Conservation (phyloP, 2,329 filamentous ascomycete genomes). For the Teratosphaeria epicoccoides region DNA sequence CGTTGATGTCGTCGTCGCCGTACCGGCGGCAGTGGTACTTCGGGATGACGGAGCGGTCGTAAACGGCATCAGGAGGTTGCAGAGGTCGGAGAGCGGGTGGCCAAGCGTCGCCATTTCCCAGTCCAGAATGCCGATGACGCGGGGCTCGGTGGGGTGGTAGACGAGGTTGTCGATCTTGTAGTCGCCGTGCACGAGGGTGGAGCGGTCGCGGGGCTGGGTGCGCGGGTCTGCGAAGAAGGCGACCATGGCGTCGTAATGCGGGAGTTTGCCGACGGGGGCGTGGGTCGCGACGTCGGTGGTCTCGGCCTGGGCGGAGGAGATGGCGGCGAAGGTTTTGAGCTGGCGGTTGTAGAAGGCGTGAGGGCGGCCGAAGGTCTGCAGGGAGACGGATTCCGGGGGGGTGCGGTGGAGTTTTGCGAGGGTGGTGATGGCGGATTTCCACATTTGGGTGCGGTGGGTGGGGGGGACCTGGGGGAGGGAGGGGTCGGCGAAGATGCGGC, state of each 20-base stretch:
- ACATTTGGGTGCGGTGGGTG: constrained; percentile 65
- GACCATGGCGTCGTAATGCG: constrained; percentile 71
- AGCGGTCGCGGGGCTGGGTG: constrained; percentile 65
- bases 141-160: constrained; percentile 78
- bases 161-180: constrained; percentile 65
- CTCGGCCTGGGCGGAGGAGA: constrained; percentile 67
- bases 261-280: constrained; percentile 67
- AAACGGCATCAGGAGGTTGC: constrained; percentile 56
- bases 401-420: constrained; percentile 79
- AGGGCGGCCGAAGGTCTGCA: constrained; percentile 62
- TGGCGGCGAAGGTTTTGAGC: constrained; percentile 67
- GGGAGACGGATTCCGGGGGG: constrained; percentile 52
- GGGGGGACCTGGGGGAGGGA: constrained; percentile 62
- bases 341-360: constrained; percentile 77
- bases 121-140: constrained; percentile 87
- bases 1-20: too few relatives aligned
- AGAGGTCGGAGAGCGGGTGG: constrained; percentile 85
- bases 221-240: constrained; percentile 61
- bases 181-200: constrained; percentile 80
- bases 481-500: constrained; percentile 85
- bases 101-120: constrained; percentile 99
- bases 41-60: constrained; percentile 31
- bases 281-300: constrained; percentile 67
- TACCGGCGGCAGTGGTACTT: too few relatives aligned
- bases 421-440: constrained; percentile 72